Evolutionary conservation across 2,329 filamentous ascomycete species (phyloP).

Genomic region (Aspergillus sp.): DNA sequence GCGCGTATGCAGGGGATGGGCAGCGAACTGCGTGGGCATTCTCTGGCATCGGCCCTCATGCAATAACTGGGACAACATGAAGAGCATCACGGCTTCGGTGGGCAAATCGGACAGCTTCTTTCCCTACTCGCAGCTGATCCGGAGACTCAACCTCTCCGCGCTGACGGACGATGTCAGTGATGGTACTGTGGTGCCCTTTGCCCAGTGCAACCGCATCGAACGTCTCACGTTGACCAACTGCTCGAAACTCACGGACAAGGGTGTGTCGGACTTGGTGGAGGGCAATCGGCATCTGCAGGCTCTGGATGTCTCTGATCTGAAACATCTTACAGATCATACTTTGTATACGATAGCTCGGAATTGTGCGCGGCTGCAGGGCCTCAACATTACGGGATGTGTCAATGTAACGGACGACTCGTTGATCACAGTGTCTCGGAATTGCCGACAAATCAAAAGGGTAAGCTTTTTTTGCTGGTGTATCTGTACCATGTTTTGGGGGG

Average conservation of each 20-base stretch:
- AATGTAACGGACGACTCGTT: conserved; percentile 85
- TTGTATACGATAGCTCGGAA: conserved; percentile 76
- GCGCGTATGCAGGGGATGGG: conserved; percentile 93
- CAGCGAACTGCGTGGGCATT: conserved; percentile 85
- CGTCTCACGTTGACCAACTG: conserved; percentile 91
- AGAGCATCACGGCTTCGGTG: conserved; percentile 78
- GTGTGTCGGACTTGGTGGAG: conserved; percentile 75
- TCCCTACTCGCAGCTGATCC: conserved; percentile 85
- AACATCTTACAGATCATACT: conserved; percentile 77
- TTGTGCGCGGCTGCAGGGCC: conserved; percentile 81
- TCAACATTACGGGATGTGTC: conserved; percentile 87
- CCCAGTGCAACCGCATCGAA: conserved; percentile 86
- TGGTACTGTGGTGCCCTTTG: conserved; percentile 80
- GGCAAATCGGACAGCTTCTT: conserved; percentile 75
- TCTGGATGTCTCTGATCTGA: conserved; percentile 82
- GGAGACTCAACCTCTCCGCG: conserved; percentile 83
- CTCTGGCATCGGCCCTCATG: conserved; percentile 94
- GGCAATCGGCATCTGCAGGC: conserved; percentile 81
- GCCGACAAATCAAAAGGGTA: conserved; percentile 83
- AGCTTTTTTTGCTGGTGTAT: conserved; percentile 32
- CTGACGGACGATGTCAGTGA: conserved; percentile 79
- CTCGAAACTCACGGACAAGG: conserved; percentile 77
- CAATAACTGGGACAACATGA: conserved; percentile 79
- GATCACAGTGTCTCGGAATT: conserved; percentile 75
- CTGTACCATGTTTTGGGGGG: neutral